These are phyloP conservation scores for Cytospora paraplurivora DNA, from an alignment of 2,329 filamentous ascomycete genomes.

Conservation along the genomic window DNA sequence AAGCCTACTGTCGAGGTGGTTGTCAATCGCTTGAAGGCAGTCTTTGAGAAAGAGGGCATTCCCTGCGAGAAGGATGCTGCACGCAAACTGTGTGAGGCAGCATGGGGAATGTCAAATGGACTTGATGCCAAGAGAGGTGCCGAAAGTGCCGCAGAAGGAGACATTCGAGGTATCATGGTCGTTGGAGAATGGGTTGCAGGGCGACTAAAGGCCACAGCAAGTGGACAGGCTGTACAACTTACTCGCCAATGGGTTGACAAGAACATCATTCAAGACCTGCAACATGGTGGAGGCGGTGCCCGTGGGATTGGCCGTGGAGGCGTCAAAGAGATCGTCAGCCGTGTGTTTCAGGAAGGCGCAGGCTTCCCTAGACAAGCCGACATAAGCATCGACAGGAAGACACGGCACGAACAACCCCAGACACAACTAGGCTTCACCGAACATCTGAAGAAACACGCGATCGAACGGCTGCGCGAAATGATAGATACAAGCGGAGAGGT, in stretches of 20 bases:
- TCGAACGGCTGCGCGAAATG: conserved; percentile 73
- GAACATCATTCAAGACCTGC: conserved; percentile 67
- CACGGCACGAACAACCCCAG: conserved; percentile 56
- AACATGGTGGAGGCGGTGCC: conserved; percentile 70
- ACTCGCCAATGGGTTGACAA: conserved; percentile 78
- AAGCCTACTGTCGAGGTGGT: conserved; percentile 88
- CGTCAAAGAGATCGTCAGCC: conserved; percentile 71
- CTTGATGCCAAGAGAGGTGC: conserved; percentile 69
- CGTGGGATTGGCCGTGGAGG: conserved; percentile 72
- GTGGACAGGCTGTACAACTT: conserved; percentile 45
- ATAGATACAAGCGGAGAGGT: conserved; percentile 77
- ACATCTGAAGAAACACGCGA: conserved; percentile 69
- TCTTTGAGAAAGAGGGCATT: conserved; percentile 89
- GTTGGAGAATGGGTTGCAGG: conserved; percentile 85
- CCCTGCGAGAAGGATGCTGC: conserved; percentile 87
- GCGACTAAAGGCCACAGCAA: conserved; percentile 58
- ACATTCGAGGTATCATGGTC: conserved; percentile 82
- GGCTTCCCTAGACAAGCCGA: conserved; percentile 68
- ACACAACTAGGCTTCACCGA: conserved; percentile 71
- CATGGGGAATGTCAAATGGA: conserved; percentile 77
- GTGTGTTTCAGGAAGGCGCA: conserved; percentile 78
- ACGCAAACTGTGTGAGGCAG: conserved; percentile 78
- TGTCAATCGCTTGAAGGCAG: conserved; percentile 73
- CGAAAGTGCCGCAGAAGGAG: conserved; percentile 69
- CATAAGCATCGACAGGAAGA: conserved; percentile 46